These are phyloP conservation scores for Akanthomyces uredinophilus DNA, from an alignment of 2,329 filamentous ascomycete genomes.

Conservation along the genomic window DNA sequence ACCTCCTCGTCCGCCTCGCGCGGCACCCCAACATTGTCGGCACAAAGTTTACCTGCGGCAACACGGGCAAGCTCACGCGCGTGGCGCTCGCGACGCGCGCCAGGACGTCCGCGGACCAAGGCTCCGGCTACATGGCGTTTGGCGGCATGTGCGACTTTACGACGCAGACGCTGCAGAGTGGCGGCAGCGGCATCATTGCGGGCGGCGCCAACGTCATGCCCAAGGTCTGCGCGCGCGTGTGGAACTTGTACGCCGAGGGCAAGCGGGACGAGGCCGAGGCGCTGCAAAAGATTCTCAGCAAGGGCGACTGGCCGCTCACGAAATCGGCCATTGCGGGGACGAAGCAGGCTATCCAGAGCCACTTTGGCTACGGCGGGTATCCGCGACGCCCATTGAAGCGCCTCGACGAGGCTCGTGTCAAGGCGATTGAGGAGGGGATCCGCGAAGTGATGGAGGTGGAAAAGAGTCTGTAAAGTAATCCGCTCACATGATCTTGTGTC, in stretches of 20 bases:
- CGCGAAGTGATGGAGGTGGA: constrained; percentile 63
- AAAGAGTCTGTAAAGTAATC: constrained; percentile 37
- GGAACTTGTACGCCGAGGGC: constrained; percentile 69
- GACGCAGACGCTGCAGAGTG: constrained; percentile 71
- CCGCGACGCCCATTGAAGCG: constrained; percentile 68
- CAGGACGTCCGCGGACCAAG: constrained; percentile 54
- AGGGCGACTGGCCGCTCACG: constrained; percentile 77
- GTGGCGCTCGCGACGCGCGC: constrained; percentile 70
- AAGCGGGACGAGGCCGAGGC: constrained; percentile 69
- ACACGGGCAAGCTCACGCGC: constrained; percentile 82
- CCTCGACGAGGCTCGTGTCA: constrained; percentile 51
- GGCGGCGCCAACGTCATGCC: constrained; percentile 83
- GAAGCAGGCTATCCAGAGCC: constrained; percentile 74
- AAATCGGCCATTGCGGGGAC: constrained; percentile 82
- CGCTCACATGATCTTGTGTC: not conserved
- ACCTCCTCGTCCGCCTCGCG: constrained; percentile 74
- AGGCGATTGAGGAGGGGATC: constrained; percentile 50
- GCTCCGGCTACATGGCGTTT: constrained; percentile 75
- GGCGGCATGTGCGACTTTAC: constrained; percentile 87
- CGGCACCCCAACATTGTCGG: constrained; percentile 79
- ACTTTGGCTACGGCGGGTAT: constrained; percentile 76
- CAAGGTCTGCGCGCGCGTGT: constrained; percentile 72
- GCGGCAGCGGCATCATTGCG: constrained; percentile 79
- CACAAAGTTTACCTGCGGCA: constrained; percentile 89
- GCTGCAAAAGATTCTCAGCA: constrained; percentile 71